Percentiles rank a stretch among this genome's conserved stretches.
phyloP scores from a whole-genome alignment of 225 moss, liverwort and hornwort species.

The Takakia lepidozioides region DNA sequence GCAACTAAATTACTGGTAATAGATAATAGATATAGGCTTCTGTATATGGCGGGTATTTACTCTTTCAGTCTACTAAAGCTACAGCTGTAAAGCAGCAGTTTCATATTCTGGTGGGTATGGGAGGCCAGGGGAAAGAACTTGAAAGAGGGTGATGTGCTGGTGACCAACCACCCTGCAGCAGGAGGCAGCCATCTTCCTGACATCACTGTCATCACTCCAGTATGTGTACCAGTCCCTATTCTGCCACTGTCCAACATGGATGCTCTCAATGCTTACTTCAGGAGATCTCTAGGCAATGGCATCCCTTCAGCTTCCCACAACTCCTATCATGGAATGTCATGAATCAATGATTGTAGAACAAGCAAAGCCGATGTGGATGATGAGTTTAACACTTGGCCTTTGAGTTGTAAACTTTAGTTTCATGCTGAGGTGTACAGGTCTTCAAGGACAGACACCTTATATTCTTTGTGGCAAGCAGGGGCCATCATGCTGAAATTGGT shows the following conservation, averaged over 20 bases:
- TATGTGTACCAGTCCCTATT: constrained; percentile 11
- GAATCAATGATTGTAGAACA: no score
- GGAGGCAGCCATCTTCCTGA: constrained; percentile 98
- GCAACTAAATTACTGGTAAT: constrained; percentile 81
- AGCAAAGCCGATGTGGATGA: no score
- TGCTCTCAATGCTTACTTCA: no score
- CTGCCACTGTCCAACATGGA: no score
- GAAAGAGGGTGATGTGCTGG: constrained; percentile 84
- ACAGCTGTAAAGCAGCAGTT: no score
- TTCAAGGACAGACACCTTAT: constrained; percentile 58
- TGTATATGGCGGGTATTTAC: no score
- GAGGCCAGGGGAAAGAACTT: constrained; percentile 58
- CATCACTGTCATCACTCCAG: constrained; percentile 96
- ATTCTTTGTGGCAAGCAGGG: constrained; percentile 95
- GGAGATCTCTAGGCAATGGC: no score
- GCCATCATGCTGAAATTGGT: constrained; percentile 98
- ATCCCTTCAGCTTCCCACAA: no score
- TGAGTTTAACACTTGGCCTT: neutral
- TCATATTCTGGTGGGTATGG: no score
- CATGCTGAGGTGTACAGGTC: constrained; percentile 23
- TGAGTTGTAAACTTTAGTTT: neutral
- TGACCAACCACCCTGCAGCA: constrained; percentile 90
- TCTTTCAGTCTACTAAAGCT: no score
- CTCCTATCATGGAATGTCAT: no score
- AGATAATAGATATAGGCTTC: no score